Evolutionary conservation across 768 basidiomycete genomes (phyloP).

Genomic region (Lactarius evosmus): DNA sequence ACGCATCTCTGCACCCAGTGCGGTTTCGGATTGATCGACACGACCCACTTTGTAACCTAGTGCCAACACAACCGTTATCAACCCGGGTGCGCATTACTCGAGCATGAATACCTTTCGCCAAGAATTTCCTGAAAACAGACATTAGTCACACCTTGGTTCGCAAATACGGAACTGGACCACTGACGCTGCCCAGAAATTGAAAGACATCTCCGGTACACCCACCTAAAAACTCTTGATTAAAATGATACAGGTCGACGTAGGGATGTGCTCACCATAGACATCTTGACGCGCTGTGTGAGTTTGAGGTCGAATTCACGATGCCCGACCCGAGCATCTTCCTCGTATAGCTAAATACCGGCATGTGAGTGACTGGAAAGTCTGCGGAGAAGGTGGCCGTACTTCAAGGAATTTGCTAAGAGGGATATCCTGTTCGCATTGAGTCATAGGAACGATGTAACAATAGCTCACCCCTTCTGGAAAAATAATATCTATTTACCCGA

Average conservation of each 20-base stretch:
- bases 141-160: slow-evolving; percentile 13
- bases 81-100: neutral
- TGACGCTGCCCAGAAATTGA: slow-evolving; percentile 91
- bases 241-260: neutral
- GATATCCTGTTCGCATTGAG: slow-evolving; percentile 20
- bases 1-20: slow-evolving; percentile 95
- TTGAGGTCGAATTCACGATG: slow-evolving; percentile 96
- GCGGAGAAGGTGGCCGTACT: slow-evolving; percentile 37
- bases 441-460: neutral
- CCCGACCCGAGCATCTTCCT: slow-evolving; percentile 91
- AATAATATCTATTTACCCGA: slow-evolving; percentile 62
- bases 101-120: slow-evolving; percentile 58
- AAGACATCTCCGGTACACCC: slow-evolving; percentile 91
- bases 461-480: slow-evolving; percentile 90
- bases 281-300: slow-evolving; percentile 87
- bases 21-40: slow-evolving; percentile 96
- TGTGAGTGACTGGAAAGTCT: neutral
- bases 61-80: neutral
- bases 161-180: slow-evolving; percentile 28
- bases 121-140: slow-evolving; percentile 58
- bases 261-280: slow-evolving; percentile 80
- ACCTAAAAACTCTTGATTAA: slow-evolving; percentile 47
- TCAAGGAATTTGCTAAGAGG: slow-evolving; percentile 71
- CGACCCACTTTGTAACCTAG: slow-evolving; percentile 91
- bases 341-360: slow-evolving; percentile 58